Percentiles rank a stretch among this genome's conserved stretches.
Conservation (phyloP, 805 yeast species). For the Ogataea degrootiae region DNA sequence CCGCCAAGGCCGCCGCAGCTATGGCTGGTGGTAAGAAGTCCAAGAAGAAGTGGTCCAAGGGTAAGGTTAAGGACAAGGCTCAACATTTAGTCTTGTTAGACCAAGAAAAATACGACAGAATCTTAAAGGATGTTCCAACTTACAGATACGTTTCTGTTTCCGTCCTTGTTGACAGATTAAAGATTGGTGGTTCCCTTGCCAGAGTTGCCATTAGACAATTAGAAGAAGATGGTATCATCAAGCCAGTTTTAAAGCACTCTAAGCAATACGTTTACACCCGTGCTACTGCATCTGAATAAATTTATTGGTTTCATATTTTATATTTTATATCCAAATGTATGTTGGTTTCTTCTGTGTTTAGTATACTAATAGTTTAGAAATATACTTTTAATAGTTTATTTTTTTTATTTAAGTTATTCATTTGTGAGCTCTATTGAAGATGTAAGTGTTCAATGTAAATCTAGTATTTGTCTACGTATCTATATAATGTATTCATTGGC, state of each 20-base stretch:
- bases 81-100: constrained; percentile 95
- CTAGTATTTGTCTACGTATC: too few relatives aligned
- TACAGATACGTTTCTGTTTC: constrained; percentile 98
- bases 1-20: constrained; percentile 99
- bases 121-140: constrained; percentile 98
- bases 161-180: constrained; percentile 97
- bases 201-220: constrained; percentile 96
- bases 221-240: constrained; percentile 91
- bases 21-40: constrained; percentile 99
- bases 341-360: constrained; percentile 4
- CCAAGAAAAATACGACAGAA: constrained; percentile 98
- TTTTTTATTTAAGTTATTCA: too few relatives aligned
- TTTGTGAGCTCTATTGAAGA: too few relatives aligned
- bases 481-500: too few relatives aligned
- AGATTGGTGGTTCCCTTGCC: constrained; percentile 98
- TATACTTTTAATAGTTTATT: background rate
- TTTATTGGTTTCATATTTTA: constrained; percentile 9
- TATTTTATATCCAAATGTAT: constrained; percentile 1
- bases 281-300: constrained; percentile 65
- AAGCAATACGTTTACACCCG: constrained; percentile 94
- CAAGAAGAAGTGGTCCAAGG: constrained; percentile 99
- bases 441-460: too few relatives aligned
- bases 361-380: constrained; percentile 2
- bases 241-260: constrained; percentile 91
- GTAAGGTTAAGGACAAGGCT: constrained; percentile 99